Percentiles rank a stretch among this genome's conserved stretches.
Evolutionary conservation across 2,329 filamentous ascomycete species (phyloP).

Genomic region (Scleromitrula shiraiana): DNA sequence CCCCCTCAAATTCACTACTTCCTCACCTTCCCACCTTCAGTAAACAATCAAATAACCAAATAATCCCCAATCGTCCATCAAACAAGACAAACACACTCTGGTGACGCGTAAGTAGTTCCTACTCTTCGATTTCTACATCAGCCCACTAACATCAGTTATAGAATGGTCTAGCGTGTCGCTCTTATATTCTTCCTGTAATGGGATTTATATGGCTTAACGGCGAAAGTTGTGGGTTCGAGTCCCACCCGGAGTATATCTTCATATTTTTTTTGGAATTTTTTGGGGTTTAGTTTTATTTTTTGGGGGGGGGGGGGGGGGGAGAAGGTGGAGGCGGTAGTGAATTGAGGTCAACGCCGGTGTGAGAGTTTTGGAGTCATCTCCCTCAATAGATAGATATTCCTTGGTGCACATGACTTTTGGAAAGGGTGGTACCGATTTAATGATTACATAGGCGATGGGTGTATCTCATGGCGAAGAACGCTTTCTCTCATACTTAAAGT

Average conservation of each 20-base stretch:
- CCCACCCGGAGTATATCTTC: slow-evolving; percentile 6
- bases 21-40: neutral
- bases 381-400: no score
- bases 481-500: no score
- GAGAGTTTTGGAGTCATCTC: no score
- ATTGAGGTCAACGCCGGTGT: no score
- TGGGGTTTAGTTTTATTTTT: neutral
- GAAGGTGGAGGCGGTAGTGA: no score
- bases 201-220: slow-evolving; percentile 11
- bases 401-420: no score
- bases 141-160: neutral
- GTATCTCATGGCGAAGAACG: no score
- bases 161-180: slow-evolving; percentile 20
- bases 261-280: neutral
- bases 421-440: no score
- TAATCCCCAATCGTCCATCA: neutral
- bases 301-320: no score
- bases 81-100: slow-evolving; percentile 3
- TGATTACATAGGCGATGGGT: no score
- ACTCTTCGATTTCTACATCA: neutral
- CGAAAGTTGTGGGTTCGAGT: slow-evolving; percentile 13
- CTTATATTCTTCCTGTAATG: slow-evolving; percentile 12
- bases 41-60: neutral
- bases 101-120: slow-evolving; percentile 5
- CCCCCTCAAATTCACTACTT: neutral